Evolutionary conservation across 2,329 filamentous ascomycete genomes (phyloP), one percentile per base, ranked within the genome.

Genomic region (Botryotinia convoluta): DNA sequence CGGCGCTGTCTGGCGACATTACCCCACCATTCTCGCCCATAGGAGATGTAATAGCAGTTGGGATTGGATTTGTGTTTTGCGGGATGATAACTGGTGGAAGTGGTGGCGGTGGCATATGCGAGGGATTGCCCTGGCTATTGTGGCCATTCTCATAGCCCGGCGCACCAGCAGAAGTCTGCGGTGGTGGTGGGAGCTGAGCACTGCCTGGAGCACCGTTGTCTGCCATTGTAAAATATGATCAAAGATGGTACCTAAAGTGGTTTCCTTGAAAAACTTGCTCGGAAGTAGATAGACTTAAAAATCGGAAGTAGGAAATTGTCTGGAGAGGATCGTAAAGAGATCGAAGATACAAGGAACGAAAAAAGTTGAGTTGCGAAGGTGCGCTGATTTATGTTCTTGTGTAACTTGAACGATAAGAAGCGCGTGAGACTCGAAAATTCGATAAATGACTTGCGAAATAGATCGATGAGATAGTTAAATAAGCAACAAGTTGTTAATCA

Each of bases 11-110:
- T 18, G 96, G 95, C 72, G 96, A 98, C 87, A 96, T 91, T 81
- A 97, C 89, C 74, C 86, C 87, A 75, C 84, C 85, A 79, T 90
- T 90, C 67, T 86, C 86, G 60, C 87, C 91, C 89, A 94, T 90
- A 64, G 94, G 94, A 74, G 94, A 97, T 76, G 92, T 94, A 80
- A 98, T 95, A 76, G 94, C 93, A 44, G 94, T 97, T 67, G 95
- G 95, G 80, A 98, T 96, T 64, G 95, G 93, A 81, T 98, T 98
- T 81, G 90, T 98, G 86, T 98, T 98, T 84, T 96, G 94, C 42
- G 95, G 95, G 81, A 98, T 98, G 82, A 92, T 90, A 77, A 92
- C 88, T 71, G 91, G 89, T 63, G 97, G 92, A 75, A 97, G 90
- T 78, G 95, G 92, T 75, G 94, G 94, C 73, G 95, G 95, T 74